A percentile compares a stretch with the other conserved stretches of the same genome.
phyloP scores from a whole-genome alignment of 352 stramenopile species.

The Phytophthora pinifolia region DNA sequence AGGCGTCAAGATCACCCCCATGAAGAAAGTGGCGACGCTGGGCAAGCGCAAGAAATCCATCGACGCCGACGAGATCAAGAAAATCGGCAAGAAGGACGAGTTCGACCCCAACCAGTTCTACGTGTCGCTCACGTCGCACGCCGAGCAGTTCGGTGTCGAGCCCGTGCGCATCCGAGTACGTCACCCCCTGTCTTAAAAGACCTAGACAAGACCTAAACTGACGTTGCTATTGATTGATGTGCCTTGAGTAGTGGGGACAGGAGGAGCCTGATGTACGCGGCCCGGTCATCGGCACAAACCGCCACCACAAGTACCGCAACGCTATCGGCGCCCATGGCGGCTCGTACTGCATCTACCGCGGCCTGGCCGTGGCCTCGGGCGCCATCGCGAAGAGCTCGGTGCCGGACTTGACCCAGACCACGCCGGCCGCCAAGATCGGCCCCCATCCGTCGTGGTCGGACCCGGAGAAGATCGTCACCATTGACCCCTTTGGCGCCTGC shows the following conservation, averaged over 20 bases:
- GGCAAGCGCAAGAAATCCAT: constrained; percentile 90
- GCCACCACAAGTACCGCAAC: constrained; percentile 96
- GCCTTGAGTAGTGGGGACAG: constrained; percentile 87
- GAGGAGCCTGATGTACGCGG: constrained; percentile 89
- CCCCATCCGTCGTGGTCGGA: constrained; percentile 95
- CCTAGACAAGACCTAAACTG: not conserved
- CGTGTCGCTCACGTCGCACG: constrained; percentile 86
- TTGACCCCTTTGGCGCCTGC: constrained; percentile 80
- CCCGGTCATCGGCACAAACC: constrained; percentile 95
- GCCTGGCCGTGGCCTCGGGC: constrained; percentile 90
- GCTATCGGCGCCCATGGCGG: constrained; percentile 98
- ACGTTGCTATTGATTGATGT: constrained; percentile 8
- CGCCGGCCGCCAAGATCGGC: constrained; percentile 96
- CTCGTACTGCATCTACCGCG: constrained; percentile 99
- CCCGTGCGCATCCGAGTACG: constrained; percentile 82
- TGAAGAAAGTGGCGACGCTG: constrained; percentile 84
- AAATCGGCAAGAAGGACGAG: constrained; percentile 82
- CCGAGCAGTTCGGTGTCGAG: constrained; percentile 85
- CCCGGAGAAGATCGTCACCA: constrained; percentile 92
- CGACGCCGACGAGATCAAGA: constrained; percentile 81
- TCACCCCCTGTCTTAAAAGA: not conserved
- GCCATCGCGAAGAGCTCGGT: constrained; percentile 68
- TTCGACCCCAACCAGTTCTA: constrained; percentile 89
- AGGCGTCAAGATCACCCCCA: constrained; percentile 29
- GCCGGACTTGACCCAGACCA: constrained; percentile 91